Evolutionary conservation across 352 stramenopile species (phyloP), one percentile per base, ranked within the genome.

Genomic region (Phytopythium oedochilum): DNA sequence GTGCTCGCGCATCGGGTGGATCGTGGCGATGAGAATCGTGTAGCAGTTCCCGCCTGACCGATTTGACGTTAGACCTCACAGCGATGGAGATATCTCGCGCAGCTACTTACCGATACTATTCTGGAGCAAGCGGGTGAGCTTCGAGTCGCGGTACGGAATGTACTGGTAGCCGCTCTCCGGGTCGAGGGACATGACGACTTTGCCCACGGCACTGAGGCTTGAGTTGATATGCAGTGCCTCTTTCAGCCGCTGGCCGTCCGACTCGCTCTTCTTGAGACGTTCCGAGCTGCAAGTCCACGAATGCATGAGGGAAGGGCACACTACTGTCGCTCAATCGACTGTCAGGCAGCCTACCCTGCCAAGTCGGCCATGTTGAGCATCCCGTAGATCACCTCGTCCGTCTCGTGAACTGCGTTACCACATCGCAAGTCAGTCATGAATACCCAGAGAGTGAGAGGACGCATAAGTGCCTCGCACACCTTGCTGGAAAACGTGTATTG

Each of bases 121-220:
- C 32, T 94, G 84, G 6, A 94, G 64, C 17, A 94, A 56, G 11
- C 84, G 75, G 17, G 84, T 94, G 49, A 92, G 73, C 47, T 94
- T 94, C 12, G 82, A 92, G 55, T 92, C 84, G 32, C 84, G 74
- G 40, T 94, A 94, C 25, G 84, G 84, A 31, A 92, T 94, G 57
- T 94, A 94, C 54, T 94, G 91, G 59, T 92, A 94, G 36, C 84
- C 79, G 38, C 82, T 94, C 55, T 92, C 84, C 1, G 84, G 84
- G 44, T 92, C 82, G 34, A 92, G 65, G 12, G 80, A 92, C 84
- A 94, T 94, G 40, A 94, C 80, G 40, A 92, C 80, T 71, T 94
- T 94, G 48, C 80, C 84, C 1, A 94, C 84, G 15, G 84, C 84
- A 35, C 82, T 92, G 38, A 94, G 62, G 18, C 79, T 91, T 23